Percentiles rank a stretch among this genome's conserved stretches.
Evolutionary conservation across 2,329 filamentous ascomycete species (phyloP).

Genomic region (Microdochium trichocladiopsis): DNA sequence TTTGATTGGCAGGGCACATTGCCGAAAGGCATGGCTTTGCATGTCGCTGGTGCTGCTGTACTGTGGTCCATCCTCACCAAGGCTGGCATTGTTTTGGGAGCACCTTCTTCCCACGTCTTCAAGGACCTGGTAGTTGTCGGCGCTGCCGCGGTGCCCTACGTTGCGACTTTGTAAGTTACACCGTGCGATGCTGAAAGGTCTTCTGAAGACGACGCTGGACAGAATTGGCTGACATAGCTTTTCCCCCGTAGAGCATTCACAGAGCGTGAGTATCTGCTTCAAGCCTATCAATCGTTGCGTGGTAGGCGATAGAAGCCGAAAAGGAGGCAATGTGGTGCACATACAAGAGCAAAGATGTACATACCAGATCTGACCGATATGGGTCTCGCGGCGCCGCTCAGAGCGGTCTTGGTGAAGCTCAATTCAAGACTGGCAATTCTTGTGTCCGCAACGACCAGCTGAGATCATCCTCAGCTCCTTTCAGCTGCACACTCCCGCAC

Average conservation of each 20-base stretch:
- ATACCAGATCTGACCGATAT: no score
- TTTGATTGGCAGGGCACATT: conserved; percentile 34
- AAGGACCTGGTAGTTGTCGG: conserved; percentile 39
- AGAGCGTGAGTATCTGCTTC: conserved; percentile 46
- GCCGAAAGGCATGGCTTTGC: conserved; percentile 33
- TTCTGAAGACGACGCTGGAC: conserved; percentile 12
- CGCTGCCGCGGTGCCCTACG: conserved; percentile 41
- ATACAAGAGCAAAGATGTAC: no score
- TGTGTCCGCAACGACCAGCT: no score
- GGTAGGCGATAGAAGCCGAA: conserved; percentile 13
- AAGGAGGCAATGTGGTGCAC: no score
- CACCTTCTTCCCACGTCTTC: conserved; percentile 24
- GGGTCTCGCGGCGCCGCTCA: no score
- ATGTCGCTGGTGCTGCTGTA: conserved; percentile 35
- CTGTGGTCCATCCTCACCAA: conserved; percentile 25
- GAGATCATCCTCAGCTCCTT: no score
- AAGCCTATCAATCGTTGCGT: conserved; percentile 39
- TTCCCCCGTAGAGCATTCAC: conserved; percentile 35
- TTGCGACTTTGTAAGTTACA: conserved; percentile 51
- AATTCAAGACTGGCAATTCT: no score
- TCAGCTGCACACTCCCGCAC: no score
- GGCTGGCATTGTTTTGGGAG: conserved; percentile 14
- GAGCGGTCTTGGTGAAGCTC: no score
- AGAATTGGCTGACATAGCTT: conserved; percentile 19
- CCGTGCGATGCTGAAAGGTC: background rate